Conservation (phyloP, 1,139 yeast genomes). For the Yamadazyma spencermartinsiae region DNA sequence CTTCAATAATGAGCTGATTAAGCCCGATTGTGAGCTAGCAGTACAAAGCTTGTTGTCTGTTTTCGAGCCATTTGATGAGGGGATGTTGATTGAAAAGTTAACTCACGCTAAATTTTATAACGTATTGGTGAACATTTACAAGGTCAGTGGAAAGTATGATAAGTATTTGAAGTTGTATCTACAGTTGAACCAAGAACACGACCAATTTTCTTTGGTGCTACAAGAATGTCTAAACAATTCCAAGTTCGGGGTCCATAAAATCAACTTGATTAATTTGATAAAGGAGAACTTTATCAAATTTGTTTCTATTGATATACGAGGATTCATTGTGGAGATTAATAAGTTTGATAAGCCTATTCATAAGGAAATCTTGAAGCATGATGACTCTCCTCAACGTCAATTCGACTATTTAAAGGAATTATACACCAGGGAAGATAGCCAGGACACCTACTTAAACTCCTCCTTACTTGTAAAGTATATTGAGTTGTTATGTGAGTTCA, state of each 20-base stretch:
- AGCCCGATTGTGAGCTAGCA: conserved; percentile 71
- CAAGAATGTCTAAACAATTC: conserved; percentile 40
- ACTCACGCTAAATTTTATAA: conserved; percentile 53
- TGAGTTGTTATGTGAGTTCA: conserved; percentile 25
- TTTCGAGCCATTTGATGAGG: conserved; percentile 56
- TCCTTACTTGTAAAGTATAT: conserved; percentile 31
- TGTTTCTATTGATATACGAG: conserved; percentile 32
- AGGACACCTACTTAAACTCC: conserved; percentile 17
- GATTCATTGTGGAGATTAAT: conserved; percentile 39
- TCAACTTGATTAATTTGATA: conserved; percentile 35
- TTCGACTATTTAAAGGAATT: conserved; percentile 29
- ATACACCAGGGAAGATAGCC: conserved; percentile 12
- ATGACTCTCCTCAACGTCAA: conserved; percentile 21
- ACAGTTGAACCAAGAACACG: conserved; percentile 9
- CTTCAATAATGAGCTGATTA: conserved; percentile 34
- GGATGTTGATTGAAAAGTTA: conserved; percentile 49
- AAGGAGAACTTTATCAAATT: conserved; percentile 37
- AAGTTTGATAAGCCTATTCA: conserved; percentile 41
- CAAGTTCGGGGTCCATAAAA: conserved; percentile 29
- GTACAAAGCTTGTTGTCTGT: conserved; percentile 64
- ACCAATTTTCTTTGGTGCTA: conserved; percentile 27
- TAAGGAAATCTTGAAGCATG: conserved; percentile 28
- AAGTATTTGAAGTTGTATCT: conserved; percentile 41
- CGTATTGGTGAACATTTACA: conserved; percentile 60
- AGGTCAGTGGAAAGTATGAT: conserved; percentile 51